Percentiles rank a stretch among this genome's conserved stretches.
These are phyloP conservation scores for Phytophthora tentaculata DNA, from an alignment of 352 stramenopile species.

Conservation along the genomic window DNA sequence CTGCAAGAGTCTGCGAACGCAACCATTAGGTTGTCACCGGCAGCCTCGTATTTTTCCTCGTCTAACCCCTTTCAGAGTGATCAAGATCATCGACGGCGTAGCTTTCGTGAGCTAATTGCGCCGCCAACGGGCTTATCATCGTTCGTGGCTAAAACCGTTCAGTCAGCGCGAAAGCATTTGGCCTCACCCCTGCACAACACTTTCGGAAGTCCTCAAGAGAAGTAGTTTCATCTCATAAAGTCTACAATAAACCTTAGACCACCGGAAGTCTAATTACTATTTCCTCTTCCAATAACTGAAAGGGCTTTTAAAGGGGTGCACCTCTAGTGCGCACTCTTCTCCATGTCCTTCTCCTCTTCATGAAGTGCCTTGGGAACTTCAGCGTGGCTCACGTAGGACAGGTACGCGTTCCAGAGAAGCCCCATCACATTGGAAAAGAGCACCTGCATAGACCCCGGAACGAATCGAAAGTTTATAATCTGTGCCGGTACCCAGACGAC, in stretches of 20 bases:
- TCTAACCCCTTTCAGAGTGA: slow-evolving; percentile 5
- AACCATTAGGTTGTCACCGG: slow-evolving; percentile 26
- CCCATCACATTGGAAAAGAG: slow-evolving; percentile 86
- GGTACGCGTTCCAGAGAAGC: slow-evolving; percentile 85
- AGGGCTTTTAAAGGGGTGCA: not conserved
- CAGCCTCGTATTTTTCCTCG: slow-evolving; percentile 24
- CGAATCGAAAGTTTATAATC: slow-evolving; percentile 84
- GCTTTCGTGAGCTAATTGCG: slow-evolving; percentile 26
- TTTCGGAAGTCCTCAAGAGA: slow-evolving; percentile 37
- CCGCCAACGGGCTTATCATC: slow-evolving; percentile 42
- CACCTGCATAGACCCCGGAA: slow-evolving; percentile 77
- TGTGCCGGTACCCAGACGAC: slow-evolving; percentile 82
- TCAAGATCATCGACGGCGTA: slow-evolving; percentile 17
- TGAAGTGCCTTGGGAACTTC: slow-evolving; percentile 24
- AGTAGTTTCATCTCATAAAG: slow-evolving; percentile 2
- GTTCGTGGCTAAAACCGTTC: slow-evolving; percentile 63
- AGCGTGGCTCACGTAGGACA: slow-evolving; percentile 79
- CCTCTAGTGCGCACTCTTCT: slow-evolving; percentile 5
- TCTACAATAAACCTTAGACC: slow-evolving; percentile 20
- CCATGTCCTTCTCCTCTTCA: slow-evolving; percentile 8
- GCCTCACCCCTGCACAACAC: slow-evolving; percentile 30
- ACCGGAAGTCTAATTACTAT: slow-evolving; percentile 24
- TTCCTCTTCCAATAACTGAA: slow-evolving; percentile 8
- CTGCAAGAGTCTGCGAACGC: slow-evolving; percentile 21
- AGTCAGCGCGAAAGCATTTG: slow-evolving; percentile 65